Conservation (phyloP, 306 rosid genomes). For the Cucurbita ficifolia region DNA sequence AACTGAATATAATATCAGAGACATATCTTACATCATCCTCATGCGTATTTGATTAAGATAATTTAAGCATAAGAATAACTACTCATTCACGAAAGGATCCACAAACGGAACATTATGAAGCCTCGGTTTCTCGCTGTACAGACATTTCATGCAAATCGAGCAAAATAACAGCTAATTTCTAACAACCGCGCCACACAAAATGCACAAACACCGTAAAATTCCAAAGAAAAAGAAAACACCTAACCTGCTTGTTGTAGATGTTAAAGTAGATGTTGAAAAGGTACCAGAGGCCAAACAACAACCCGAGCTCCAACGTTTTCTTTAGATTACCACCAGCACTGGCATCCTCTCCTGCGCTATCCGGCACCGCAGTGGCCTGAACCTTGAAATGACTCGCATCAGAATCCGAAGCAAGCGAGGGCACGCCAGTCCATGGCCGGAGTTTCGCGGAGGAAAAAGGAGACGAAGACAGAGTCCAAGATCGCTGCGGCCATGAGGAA, state of each 20-base stretch:
- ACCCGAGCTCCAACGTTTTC: slow-evolving; percentile 52
- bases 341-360: slow-evolving; percentile 23
- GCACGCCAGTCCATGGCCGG: slow-evolving; percentile 29
- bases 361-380: slow-evolving; percentile 47
- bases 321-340: slow-evolving; percentile 4
- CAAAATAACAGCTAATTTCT: background rate
- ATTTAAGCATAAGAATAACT: background rate
- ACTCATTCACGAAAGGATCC: background rate
- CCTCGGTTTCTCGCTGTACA: background rate
- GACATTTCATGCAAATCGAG: background rate
- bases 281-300: slow-evolving; percentile 65
- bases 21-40: background rate
- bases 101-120: background rate
- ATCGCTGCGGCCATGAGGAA: slow-evolving; percentile 31
- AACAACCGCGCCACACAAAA: background rate
- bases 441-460: slow-evolving; percentile 28
- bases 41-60: background rate
- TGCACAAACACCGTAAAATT: background rate
- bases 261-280: slow-evolving; percentile 83
- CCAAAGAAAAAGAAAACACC: background rate
- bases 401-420: slow-evolving; percentile 13
- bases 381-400: slow-evolving; percentile 18
- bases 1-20: background rate
- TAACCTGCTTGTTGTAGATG: slow-evolving; percentile 88
- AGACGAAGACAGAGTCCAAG: slow-evolving; percentile 44